These are phyloP conservation scores for Boletus subparvulus DNA, from an alignment of 768 basidiomycete species.

Conservation along the genomic window DNA sequence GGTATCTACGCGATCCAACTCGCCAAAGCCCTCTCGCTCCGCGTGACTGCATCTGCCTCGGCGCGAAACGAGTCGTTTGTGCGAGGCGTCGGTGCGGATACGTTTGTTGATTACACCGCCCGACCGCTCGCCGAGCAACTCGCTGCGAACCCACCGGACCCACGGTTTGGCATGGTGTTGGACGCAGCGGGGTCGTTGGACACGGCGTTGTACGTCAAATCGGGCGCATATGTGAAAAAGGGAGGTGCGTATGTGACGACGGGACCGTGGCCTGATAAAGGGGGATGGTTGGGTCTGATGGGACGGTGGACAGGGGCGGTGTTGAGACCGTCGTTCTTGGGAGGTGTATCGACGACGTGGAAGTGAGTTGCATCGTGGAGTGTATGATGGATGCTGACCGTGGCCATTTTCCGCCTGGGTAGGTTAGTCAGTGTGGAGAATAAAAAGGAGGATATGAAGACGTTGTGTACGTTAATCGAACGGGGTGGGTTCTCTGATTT, in stretches of 20 bases:
- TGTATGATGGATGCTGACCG: background rate
- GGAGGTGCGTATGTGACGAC: slow-evolving; percentile 54
- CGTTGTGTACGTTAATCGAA: slow-evolving; percentile 37
- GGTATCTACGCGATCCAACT: slow-evolving; percentile 73
- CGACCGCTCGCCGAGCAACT: slow-evolving; percentile 50
- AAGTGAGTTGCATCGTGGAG: slow-evolving; percentile 36
- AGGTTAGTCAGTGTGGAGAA: slow-evolving; percentile 33
- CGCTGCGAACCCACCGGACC: slow-evolving; percentile 41
- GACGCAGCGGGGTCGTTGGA: slow-evolving; percentile 57
- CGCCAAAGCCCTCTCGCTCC: slow-evolving; percentile 62
- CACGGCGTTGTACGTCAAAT: slow-evolving; percentile 48
- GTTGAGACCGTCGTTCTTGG: slow-evolving; percentile 47
- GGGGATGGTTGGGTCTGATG: slow-evolving; percentile 16
- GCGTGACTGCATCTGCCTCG: slow-evolving; percentile 60
- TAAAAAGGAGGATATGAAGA: slow-evolving; percentile 36
- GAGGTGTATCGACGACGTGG: slow-evolving; percentile 49
- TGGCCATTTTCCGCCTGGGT: background rate
- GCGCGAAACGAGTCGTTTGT: slow-evolving; percentile 59
- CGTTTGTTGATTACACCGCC: slow-evolving; percentile 65
- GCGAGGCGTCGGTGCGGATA: slow-evolving; percentile 60
- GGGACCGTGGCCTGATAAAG: slow-evolving; percentile 42
- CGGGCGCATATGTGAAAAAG: slow-evolving; percentile 50
- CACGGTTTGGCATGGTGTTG: slow-evolving; percentile 56
- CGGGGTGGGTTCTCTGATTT: slow-evolving; percentile 36
- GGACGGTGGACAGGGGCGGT: background rate